Percentiles rank a stretch among this genome's conserved stretches.
Evolutionary conservation across 371 early-diverging fungal genomes (phyloP).

Genomic region (Mortierella sp.): DNA sequence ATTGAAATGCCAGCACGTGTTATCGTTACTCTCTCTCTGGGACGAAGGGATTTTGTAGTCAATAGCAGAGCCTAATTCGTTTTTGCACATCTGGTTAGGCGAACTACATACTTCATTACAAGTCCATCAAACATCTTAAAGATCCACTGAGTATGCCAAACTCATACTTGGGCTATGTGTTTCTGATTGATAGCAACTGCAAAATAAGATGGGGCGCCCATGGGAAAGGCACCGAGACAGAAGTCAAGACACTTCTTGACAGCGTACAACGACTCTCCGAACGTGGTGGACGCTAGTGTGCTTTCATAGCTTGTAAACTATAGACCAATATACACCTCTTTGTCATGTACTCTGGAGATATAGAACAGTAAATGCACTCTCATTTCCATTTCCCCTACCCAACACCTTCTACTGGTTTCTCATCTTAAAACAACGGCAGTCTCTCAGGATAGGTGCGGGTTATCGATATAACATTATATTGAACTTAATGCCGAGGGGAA

Average conservation of each 20-base stretch:
- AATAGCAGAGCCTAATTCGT: background rate
- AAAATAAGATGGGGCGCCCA: slow-evolving; percentile 91
- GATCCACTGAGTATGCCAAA: slow-evolving; percentile 79
- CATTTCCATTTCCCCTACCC: too few species aligned
- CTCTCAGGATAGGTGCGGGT: too few species aligned
- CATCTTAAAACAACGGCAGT: too few species aligned
- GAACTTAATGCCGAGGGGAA: too few species aligned
- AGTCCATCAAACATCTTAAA: slow-evolving; percentile 69
- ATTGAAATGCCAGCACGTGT: too few species aligned
- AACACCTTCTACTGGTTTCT: too few species aligned
- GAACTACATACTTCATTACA: slow-evolving; percentile 72
- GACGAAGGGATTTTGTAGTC: background rate
- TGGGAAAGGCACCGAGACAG: slow-evolving; percentile 77
- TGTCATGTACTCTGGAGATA: too few species aligned
- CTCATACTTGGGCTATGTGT: slow-evolving; percentile 83
- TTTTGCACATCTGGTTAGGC: slow-evolving; percentile 43
- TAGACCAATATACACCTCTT: background rate
- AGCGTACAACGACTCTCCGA: slow-evolving; percentile 47
- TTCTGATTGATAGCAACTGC: slow-evolving; percentile 80
- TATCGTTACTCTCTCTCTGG: too few species aligned
- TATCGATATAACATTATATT: too few species aligned
- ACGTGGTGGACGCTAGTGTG: slow-evolving; percentile 30
- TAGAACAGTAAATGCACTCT: too few species aligned
- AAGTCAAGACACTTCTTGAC: slow-evolving; percentile 65
- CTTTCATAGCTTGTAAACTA: background rate